Percentiles rank a stretch among this genome's conserved stretches.
These are phyloP conservation scores for Evernia prunastri DNA, from an alignment of 495 filamentous ascomycete species.

Conservation along the genomic window DNA sequence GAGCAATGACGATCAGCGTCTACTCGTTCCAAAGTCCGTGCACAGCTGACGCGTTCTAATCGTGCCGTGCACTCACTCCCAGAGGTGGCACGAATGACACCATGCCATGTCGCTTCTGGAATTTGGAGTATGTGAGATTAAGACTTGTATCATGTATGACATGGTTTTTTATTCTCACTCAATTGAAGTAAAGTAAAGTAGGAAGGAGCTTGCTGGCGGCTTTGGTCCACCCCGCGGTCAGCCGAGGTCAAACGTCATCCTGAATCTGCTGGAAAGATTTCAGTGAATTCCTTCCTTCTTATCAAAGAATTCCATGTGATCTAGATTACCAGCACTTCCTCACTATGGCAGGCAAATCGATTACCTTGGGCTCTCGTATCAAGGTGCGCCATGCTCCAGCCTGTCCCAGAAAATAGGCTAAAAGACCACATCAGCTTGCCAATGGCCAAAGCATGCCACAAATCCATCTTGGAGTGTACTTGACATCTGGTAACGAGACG, in stretches of 20 bases:
- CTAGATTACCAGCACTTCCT: neutral
- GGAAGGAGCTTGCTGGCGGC: neutral
- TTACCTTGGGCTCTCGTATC: conserved; percentile 12
- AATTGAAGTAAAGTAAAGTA: too few relatives aligned
- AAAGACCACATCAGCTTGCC: conserved; percentile 33
- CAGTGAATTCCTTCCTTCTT: neutral
- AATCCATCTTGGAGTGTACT: conserved; percentile 62
- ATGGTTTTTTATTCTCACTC: too few relatives aligned
- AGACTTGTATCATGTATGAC: neutral
- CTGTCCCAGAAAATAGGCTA: neutral
- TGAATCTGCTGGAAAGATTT: neutral
- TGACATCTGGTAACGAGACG: conserved; percentile 48
- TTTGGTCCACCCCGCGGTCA: neutral
- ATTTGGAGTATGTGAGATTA: neutral
- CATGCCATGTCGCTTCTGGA: neutral
- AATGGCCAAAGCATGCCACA: conserved; percentile 56
- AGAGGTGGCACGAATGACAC: too few relatives aligned
- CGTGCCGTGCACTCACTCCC: too few relatives aligned
- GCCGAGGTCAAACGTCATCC: conserved; percentile 3
- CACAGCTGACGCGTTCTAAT: neutral
- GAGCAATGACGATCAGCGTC: too few relatives aligned
- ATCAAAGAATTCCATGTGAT: neutral
- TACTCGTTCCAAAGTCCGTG: too few relatives aligned
- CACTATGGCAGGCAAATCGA: conserved; percentile 6
- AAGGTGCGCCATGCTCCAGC: conserved; percentile 1